phyloP scores from a whole-genome alignment of 164 flowering plant species.

The Magnolia changhungtana region DNA sequence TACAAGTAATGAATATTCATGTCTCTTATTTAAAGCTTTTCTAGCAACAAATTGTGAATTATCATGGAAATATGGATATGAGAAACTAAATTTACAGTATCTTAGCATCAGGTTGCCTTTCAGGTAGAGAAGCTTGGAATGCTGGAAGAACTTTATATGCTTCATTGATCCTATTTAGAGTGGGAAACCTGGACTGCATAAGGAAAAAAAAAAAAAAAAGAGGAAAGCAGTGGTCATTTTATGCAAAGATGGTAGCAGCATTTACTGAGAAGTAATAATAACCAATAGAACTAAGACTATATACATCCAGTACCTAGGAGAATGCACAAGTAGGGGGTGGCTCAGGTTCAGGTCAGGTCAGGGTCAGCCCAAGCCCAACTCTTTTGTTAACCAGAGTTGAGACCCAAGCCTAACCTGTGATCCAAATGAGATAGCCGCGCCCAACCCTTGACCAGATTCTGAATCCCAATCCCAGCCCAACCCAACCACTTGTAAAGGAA shows the following conservation, averaged over 20 bases:
- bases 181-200: conserved; percentile 53
- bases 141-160: conserved; percentile 46
- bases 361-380: not conserved
- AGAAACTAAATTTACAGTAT: conserved; percentile 11
- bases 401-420: not conserved
- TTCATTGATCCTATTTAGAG: conserved; percentile 40
- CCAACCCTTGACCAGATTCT: not conserved
- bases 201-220: not conserved
- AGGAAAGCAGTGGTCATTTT: not conserved
- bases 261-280: not conserved
- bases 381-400: not conserved
- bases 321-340: not conserved
- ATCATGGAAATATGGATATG: not conserved
- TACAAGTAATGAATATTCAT: not conserved
- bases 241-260: not conserved
- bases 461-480: not conserved
- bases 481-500: not conserved
- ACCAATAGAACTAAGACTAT: not conserved
- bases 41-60: not conserved
- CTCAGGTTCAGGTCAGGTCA: not conserved
- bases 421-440: not conserved
- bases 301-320: not conserved
- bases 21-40: not conserved
- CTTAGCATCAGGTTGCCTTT: conserved; percentile 60
- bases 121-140: conserved; percentile 51